Percentiles rank a stretch among this genome's conserved stretches.
Conservation (phyloP, 192 early-diverging fungal genomes). For the Spizellomyces punctatus region DNA sequence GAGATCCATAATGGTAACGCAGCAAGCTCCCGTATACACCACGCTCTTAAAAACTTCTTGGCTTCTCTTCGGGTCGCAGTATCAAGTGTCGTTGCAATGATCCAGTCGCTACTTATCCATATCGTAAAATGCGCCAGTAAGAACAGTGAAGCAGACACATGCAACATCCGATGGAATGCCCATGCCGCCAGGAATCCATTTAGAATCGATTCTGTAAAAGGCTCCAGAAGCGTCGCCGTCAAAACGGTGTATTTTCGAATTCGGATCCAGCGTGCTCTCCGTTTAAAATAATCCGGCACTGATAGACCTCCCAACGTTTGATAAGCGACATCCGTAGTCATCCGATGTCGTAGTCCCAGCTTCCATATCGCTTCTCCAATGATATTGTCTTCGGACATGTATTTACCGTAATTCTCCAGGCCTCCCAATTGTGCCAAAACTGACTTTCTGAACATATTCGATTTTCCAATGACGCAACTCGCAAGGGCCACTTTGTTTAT, state of each 20-base stretch:
- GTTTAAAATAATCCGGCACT: slow-evolving; percentile 76
- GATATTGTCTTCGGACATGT: slow-evolving; percentile 94
- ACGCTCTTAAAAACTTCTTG: slow-evolving; percentile 66
- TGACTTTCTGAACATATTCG: slow-evolving; percentile 86
- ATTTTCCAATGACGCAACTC: slow-evolving; percentile 93
- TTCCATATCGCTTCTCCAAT: slow-evolving; percentile 85
- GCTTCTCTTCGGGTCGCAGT: slow-evolving; percentile 10
- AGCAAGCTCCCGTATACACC: slow-evolving; percentile 79
- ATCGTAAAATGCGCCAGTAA: slow-evolving; percentile 53
- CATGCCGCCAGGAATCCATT: slow-evolving; percentile 74
- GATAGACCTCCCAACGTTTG: slow-evolving; percentile 79
- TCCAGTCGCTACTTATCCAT: slow-evolving; percentile 63
- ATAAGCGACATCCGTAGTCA: slow-evolving; percentile 85
- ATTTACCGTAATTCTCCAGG: slow-evolving; percentile 82
- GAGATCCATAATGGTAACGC: slow-evolving; percentile 84
- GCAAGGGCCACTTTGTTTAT: slow-evolving; percentile 86
- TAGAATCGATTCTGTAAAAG: slow-evolving; percentile 87
- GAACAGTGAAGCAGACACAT: slow-evolving; percentile 49
- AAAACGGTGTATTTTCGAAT: slow-evolving; percentile 93
- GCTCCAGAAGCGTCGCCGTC: slow-evolving; percentile 86
- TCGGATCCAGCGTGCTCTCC: slow-evolving; percentile 91
- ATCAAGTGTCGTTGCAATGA: slow-evolving; percentile 53
- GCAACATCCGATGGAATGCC: slow-evolving; percentile 62
- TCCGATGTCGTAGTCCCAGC: slow-evolving; percentile 75
- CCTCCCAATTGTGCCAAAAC: slow-evolving; percentile 81